Conservation (phyloP, 2,329 filamentous ascomycete genomes). For the Alternaria viburni region DNA sequence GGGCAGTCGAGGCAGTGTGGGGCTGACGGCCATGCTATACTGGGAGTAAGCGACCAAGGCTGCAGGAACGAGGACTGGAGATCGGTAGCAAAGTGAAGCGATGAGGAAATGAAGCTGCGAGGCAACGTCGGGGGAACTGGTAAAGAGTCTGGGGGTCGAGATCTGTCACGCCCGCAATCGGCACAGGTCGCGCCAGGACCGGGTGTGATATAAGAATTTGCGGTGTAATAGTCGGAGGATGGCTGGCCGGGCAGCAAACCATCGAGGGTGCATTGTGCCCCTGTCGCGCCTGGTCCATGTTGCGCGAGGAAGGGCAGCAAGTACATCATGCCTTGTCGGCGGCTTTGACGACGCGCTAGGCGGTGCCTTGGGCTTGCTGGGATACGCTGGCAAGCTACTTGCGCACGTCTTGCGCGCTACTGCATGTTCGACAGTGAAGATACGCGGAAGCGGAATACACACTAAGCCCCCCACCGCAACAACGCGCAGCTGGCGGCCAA, state of each 20-base stretch:
- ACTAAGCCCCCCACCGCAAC: constrained; percentile 18
- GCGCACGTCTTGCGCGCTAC: constrained; percentile 32
- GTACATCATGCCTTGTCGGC: constrained; percentile 34
- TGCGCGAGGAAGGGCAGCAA: constrained; percentile 34
- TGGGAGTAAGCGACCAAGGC: constrained; percentile 11
- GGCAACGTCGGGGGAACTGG: constrained; percentile 3
- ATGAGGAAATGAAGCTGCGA: constrained; percentile 21
- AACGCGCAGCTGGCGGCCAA: constrained; percentile 23
- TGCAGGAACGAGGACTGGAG: constrained; percentile 15
- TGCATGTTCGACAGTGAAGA: constrained; percentile 33
- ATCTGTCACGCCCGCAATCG: constrained; percentile 27
- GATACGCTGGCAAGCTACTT: constrained; percentile 22
- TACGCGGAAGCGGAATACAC: constrained; percentile 39
- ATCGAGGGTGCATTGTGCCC: constrained; percentile 28
- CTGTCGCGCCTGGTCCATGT: constrained; percentile 30
- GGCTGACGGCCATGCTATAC: constrained; percentile 27
- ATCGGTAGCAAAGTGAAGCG: constrained; percentile 8
- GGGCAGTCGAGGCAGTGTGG: constrained; percentile 20
- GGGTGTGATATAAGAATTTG: constrained; percentile 41
- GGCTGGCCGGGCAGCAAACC: constrained; percentile 38
- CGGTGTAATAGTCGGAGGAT: constrained; percentile 41
- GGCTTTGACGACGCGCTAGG: constrained; percentile 31
- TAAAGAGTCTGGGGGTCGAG: constrained; percentile 19
- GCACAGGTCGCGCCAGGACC: constrained; percentile 31
- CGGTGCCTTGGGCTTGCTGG: constrained; percentile 13